Evolutionary conservation across 331 rosid species (phyloP).

Genomic region (Quercus phellos): DNA sequence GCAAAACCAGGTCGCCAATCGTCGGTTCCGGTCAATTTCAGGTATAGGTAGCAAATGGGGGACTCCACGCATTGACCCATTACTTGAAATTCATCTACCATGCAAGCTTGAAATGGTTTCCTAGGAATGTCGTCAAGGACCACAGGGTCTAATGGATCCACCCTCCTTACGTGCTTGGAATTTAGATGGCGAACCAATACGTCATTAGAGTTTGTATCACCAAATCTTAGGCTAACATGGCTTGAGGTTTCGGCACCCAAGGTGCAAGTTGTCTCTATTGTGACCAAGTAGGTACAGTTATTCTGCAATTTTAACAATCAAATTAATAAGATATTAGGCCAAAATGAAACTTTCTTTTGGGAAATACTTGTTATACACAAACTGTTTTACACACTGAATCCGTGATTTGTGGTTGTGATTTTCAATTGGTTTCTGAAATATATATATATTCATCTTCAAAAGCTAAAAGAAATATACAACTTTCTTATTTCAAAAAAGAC

Average conservation of each 20-base stretch:
- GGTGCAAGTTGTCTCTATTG: constrained; percentile 71
- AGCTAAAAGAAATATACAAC: no score
- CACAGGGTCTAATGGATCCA: constrained; percentile 52
- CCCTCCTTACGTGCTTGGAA: constrained; percentile 46
- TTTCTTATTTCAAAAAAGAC: no score
- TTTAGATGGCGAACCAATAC: constrained; percentile 54
- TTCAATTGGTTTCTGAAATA: no score
- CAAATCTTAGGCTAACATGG: constrained; percentile 66
- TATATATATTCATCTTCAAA: no score
- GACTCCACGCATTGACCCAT: constrained; percentile 53
- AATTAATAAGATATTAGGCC: background rate
- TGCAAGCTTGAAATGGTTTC: constrained; percentile 77
- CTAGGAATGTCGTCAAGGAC: constrained; percentile 62
- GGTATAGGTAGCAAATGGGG: constrained; percentile 64
- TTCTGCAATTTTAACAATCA: constrained; percentile 22
- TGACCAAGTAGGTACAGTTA: constrained; percentile 60
- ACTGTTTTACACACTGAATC: no score
- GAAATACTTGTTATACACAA: no score
- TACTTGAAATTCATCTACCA: constrained; percentile 62
- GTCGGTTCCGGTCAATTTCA: constrained; percentile 52
- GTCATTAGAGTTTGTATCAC: constrained; percentile 60
- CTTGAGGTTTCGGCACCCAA: constrained; percentile 71
- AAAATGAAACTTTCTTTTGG: background rate
- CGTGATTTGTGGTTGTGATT: no score
- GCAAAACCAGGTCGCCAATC: constrained; percentile 83